Evolutionary conservation across 352 stramenopile genomes (phyloP).

Genomic region (Phytophthora sojae): DNA sequence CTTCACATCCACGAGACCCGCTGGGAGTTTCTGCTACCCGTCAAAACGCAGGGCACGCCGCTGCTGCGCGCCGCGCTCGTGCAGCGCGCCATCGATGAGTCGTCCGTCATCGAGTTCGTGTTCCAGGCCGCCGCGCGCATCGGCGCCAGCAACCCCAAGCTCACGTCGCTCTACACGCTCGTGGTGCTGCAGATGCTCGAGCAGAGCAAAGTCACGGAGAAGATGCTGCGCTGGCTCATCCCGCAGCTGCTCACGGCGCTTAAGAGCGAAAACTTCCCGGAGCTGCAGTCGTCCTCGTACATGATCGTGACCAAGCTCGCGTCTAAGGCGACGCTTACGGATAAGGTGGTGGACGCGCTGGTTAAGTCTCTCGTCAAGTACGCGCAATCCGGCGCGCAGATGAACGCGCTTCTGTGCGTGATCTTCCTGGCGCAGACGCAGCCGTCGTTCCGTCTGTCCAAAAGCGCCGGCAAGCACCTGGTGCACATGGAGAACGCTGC

Average conservation of each 20-base stretch:
- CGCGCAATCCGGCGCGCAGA: constrained; percentile 64
- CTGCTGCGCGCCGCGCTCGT: constrained; percentile 76
- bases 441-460: constrained; percentile 65
- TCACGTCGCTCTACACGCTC: constrained; percentile 88
- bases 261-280: constrained; percentile 69
- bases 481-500: constrained; percentile 72
- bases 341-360: constrained; percentile 76
- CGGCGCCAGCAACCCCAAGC: constrained; percentile 70
- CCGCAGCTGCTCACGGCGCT: constrained; percentile 78
- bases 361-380: constrained; percentile 85
- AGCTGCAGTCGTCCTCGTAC: constrained; percentile 84
- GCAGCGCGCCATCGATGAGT: constrained; percentile 76
- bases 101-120: constrained; percentile 81
- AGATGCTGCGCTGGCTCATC: constrained; percentile 81
- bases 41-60: constrained; percentile 76
- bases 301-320: constrained; percentile 89
- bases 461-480: constrained; percentile 68
- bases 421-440: constrained; percentile 83
- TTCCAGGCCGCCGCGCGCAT: constrained; percentile 71
- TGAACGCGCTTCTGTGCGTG: constrained; percentile 80
- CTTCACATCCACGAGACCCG: constrained; percentile 80
- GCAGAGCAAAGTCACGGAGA: constrained; percentile 62
- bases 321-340: constrained; percentile 78
- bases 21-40: constrained; percentile 85
- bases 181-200: constrained; percentile 87